phyloP scores from a whole-genome alignment of 179 eudicot genomes.

The Silene coronaria region DNA sequence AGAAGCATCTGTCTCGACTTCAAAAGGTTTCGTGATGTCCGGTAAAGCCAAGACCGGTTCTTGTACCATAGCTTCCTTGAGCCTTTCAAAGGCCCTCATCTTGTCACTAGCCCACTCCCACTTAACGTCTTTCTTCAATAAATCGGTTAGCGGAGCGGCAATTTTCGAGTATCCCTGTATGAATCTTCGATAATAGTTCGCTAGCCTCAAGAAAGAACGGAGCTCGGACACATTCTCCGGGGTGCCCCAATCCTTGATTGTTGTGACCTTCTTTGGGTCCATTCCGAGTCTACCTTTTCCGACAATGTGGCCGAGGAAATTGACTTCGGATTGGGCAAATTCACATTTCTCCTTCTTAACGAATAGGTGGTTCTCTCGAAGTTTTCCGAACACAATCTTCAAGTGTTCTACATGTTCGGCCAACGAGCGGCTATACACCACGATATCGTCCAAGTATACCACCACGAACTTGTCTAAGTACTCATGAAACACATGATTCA shows the following conservation, averaged over 20 bases:
- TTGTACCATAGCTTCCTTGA: not conserved
- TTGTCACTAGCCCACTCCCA: not conserved
- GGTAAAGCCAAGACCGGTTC: not conserved
- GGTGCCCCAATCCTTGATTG: not conserved
- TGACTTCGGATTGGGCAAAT: too few relatives aligned
- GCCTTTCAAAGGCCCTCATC: not conserved
- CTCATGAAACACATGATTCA: too few relatives aligned
- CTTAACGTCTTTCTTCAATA: too few relatives aligned
- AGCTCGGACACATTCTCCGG: not conserved
- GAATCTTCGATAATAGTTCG: too few relatives aligned
- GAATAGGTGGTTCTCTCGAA: not conserved
- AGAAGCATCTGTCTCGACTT: too few relatives aligned
- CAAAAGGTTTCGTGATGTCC: not conserved
- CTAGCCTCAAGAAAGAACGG: too few relatives aligned
- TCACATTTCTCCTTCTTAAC: too few relatives aligned
- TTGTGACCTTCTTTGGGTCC: too few relatives aligned
- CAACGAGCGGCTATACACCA: too few relatives aligned
- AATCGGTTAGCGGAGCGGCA: not conserved
- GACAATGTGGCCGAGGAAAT: not conserved
- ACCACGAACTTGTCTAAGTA: too few relatives aligned
- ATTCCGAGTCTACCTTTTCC: not conserved
- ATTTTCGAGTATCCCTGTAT: too few relatives aligned
- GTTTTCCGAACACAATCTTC: not conserved
- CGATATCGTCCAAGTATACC: too few relatives aligned
- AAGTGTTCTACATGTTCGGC: not conserved